Conservation (phyloP, 202 grass and related monocot genomes). For the Musa balbisiana region DNA sequence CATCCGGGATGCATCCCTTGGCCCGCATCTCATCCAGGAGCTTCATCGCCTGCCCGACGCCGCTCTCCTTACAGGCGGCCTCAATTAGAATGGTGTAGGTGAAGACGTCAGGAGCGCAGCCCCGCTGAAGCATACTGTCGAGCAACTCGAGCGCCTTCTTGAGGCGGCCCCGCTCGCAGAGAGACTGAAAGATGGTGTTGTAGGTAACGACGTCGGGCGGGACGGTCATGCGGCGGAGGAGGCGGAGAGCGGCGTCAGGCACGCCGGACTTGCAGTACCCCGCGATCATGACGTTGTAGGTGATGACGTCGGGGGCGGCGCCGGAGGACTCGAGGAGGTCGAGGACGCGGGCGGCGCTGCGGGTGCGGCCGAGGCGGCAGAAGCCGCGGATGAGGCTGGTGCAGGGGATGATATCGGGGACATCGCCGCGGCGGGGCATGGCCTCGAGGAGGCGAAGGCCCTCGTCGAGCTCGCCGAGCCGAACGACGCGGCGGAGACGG, state of each 20-base stretch:
- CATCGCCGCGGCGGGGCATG: slow-evolving; percentile 24
- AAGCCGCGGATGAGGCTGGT: slow-evolving; percentile 60
- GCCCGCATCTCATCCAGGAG: slow-evolving; percentile 53
- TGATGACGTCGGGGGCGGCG: slow-evolving; percentile 41
- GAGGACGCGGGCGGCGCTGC: slow-evolving; percentile 45
- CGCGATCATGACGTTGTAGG: slow-evolving; percentile 46
- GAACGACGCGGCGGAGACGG: slow-evolving; percentile 41
- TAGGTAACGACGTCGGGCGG: slow-evolving; percentile 44
- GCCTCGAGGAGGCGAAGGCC: slow-evolving; percentile 38
- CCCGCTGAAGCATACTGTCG: slow-evolving; percentile 53
- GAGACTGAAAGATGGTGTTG: slow-evolving; percentile 61
- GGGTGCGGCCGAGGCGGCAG: slow-evolving; percentile 47
- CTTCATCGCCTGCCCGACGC: slow-evolving; percentile 43
- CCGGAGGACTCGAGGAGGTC: slow-evolving; percentile 46
- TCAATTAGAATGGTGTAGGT: slow-evolving; percentile 77
- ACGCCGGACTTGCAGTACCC: slow-evolving; percentile 54
- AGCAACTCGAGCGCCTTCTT: slow-evolving; percentile 49
- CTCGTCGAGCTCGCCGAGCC: slow-evolving; percentile 43
- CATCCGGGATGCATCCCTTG: slow-evolving; percentile 51
- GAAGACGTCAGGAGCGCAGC: slow-evolving; percentile 46
- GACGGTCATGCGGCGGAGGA: slow-evolving; percentile 44
- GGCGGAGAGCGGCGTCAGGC: slow-evolving; percentile 42
- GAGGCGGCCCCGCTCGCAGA: slow-evolving; percentile 43
- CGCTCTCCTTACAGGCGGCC: slow-evolving; percentile 44
- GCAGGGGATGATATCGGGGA: slow-evolving; percentile 33